These are phyloP conservation scores for Penicillium brasilianum DNA, from an alignment of 2,329 filamentous ascomycete genomes.

Conservation along the genomic window DNA sequence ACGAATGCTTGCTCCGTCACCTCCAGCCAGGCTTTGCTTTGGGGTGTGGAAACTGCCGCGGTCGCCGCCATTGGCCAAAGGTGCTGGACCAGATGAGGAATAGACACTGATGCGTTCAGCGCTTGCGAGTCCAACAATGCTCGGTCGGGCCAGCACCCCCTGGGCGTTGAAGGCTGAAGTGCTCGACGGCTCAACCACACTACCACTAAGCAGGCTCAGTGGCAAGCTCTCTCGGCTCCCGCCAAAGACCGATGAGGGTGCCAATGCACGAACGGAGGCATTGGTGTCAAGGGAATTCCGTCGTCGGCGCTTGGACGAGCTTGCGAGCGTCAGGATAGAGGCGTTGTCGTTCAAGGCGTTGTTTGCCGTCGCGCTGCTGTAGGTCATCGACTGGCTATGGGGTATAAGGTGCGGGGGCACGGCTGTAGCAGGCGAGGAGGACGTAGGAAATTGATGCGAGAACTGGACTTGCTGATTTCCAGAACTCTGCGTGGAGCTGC, in stretches of 20 bases:
- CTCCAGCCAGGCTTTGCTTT: constrained; percentile 52
- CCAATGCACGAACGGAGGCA: constrained; percentile 68
- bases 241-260: constrained; percentile 67
- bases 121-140: constrained; percentile 59
- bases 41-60: constrained; percentile 80
- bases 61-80: constrained; percentile 67
- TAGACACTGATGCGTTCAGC: constrained; percentile 72
- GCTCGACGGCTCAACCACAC: constrained; percentile 52
- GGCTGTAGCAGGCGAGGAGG: constrained; percentile 60
- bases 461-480: constrained; percentile 56
- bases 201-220: constrained; percentile 65
- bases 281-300: constrained; percentile 70
- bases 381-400: constrained; percentile 60
- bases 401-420: constrained; percentile 64
- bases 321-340: constrained; percentile 68
- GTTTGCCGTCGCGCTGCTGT: constrained; percentile 65
- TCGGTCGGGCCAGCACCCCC: constrained; percentile 53
- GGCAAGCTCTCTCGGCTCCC: constrained; percentile 68
- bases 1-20: constrained; percentile 76
- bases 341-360: constrained; percentile 69
- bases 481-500: constrained; percentile 45
- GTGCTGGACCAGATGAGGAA: constrained; percentile 71
- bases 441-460: constrained; percentile 63
- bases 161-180: constrained; percentile 46
- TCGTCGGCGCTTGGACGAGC: constrained; percentile 66